phyloP scores from a whole-genome alignment of 768 basidiomycete species.

The Trametes gibbosa region DNA sequence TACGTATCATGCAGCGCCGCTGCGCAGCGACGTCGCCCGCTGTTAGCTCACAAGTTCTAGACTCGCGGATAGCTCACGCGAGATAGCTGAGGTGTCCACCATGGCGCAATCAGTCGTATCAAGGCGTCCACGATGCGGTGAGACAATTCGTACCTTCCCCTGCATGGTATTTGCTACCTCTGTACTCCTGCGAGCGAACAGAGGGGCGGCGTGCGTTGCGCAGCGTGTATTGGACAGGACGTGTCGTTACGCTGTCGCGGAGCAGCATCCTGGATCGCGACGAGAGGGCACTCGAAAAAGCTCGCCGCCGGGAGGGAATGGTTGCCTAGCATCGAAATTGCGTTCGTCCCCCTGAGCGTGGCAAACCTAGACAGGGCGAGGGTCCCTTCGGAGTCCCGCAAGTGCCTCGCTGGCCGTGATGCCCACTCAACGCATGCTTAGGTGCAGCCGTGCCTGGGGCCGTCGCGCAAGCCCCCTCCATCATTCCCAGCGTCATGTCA shows the following conservation, averaged over 20 bases:
- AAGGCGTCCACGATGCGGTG: neutral
- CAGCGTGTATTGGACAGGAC: neutral
- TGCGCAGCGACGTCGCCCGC: neutral
- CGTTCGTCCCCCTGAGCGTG: slow-evolving; percentile 1
- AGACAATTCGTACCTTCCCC: neutral
- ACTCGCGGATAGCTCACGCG: neutral
- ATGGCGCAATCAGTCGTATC: neutral
- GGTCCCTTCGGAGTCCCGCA: slow-evolving; percentile 1
- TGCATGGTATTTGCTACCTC: neutral
- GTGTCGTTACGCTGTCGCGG: neutral
- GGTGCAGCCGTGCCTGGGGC: neutral
- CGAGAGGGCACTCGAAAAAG: neutral
- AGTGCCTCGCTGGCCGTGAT: neutral
- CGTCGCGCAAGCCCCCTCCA: neutral
- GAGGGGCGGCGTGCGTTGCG: neutral
- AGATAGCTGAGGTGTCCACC: neutral
- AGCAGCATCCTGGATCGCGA: neutral
- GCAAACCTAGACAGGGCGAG: neutral
- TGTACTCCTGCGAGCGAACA: neutral
- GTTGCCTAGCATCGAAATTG: neutral
- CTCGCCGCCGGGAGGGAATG: neutral
- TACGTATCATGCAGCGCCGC: neutral
- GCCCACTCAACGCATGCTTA: neutral
- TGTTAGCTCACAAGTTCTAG: neutral
- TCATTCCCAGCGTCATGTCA: slow-evolving; percentile 7